These are phyloP conservation scores for Ophiobolus disseminans DNA, from an alignment of 2,329 filamentous ascomycete species.

Conservation along the genomic window DNA sequence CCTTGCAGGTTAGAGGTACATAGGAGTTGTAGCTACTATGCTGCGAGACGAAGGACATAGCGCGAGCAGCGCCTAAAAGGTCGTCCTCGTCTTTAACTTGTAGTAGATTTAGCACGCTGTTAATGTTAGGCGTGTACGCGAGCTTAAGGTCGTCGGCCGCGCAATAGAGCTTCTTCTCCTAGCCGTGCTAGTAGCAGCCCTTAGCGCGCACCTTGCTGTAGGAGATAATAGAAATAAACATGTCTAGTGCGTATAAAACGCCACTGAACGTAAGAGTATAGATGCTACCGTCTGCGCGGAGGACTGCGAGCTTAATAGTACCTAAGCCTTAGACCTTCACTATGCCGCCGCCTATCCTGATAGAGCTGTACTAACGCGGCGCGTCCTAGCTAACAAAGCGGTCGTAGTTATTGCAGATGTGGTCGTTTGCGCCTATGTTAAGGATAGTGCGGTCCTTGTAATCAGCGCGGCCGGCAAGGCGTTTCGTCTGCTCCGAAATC, in stretches of 20 bases:
- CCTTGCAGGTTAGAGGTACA: background rate
- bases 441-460: constrained; percentile 3
- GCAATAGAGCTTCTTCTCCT: background rate
- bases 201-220: background rate
- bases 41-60: background rate
- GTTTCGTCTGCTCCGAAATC: constrained; percentile 1
- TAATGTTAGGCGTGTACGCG: background rate
- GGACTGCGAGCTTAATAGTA: constrained; percentile 1
- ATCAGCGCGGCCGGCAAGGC: background rate
- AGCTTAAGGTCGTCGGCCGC: background rate
- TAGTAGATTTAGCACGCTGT: no score
- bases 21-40: background rate
- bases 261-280: background rate
- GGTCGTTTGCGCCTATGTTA: background rate
- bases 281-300: background rate
- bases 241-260: background rate
- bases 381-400: constrained; percentile 1
- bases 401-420: constrained; percentile 1
- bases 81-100: no score
- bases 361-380: background rate
- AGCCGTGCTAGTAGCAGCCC: constrained; percentile 1
- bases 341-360: background rate
- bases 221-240: background rate
- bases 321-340: background rate
- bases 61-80: no score